phyloP scores from a whole-genome alignment of 2,329 filamentous ascomycete genomes.

The Sarocladium kiliense region DNA sequence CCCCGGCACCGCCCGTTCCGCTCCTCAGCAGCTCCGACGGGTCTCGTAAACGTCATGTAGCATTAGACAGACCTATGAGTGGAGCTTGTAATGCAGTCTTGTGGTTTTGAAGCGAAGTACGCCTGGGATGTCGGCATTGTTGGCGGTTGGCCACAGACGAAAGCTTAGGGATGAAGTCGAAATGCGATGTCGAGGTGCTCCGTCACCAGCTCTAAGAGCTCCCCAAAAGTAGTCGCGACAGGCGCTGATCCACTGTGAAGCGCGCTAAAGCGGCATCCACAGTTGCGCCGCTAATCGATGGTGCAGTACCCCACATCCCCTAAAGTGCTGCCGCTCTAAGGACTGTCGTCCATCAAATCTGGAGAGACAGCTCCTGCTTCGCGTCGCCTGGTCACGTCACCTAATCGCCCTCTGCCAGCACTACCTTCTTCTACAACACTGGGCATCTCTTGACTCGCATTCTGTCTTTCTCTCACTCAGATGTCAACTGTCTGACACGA shows the following conservation, averaged over 20 bases:
- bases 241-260: background rate
- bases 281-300: background rate
- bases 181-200: background rate
- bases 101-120: background rate
- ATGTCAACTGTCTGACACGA: background rate
- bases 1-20: background rate
- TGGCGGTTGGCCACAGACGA: background rate
- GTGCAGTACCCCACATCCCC: conserved; percentile 3
- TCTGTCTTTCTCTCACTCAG: background rate
- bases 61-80: background rate
- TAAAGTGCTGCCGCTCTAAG: background rate
- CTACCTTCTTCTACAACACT: too few relatives aligned
- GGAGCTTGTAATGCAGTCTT: background rate
- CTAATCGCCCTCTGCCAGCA: too few relatives aligned
- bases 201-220: background rate
- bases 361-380: conserved; percentile 4
- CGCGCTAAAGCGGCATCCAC: conserved; percentile 1
- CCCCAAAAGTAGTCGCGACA: background rate
- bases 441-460: too few relatives aligned
- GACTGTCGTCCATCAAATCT: background rate
- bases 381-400: conserved; percentile 1
- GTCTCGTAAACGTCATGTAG: background rate
- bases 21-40: background rate
- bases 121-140: background rate
- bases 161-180: background rate